Evolutionary conservation across 164 flowering plant species (phyloP).

Genomic region (Cinnamomum chago): DNA sequence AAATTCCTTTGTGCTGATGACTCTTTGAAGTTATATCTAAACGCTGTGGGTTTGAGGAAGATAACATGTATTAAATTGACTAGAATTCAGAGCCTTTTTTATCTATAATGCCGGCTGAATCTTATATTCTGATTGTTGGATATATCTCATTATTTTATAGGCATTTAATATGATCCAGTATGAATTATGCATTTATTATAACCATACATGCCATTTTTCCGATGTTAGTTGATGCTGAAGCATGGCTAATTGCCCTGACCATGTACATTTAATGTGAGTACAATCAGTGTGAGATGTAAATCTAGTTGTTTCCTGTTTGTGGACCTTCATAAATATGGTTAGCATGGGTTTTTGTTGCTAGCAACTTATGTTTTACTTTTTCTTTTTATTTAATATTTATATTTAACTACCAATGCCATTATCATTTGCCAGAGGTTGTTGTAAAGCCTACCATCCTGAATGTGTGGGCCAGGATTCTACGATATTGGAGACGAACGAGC

Average conservation of each 20-base stretch:
- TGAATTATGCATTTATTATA: not conserved
- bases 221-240: not conserved
- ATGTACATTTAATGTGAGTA: not conserved
- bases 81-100: too few species aligned
- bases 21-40: too few species aligned
- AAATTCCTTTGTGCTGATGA: too few species aligned
- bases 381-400: not conserved
- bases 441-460: conserved; percentile 59
- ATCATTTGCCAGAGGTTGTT: conserved; percentile 43
- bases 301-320: not conserved
- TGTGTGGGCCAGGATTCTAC: conserved; percentile 58
- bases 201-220: not conserved
- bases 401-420: not conserved
- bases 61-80: too few species aligned
- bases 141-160: not conserved
- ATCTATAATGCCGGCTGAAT: too few species aligned
- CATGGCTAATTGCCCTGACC: not conserved
- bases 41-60: too few species aligned
- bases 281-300: not conserved
- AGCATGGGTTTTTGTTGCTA: not conserved
- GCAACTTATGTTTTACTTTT: not conserved
- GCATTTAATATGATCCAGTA: not conserved
- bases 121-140: too few species aligned
- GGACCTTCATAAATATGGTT: not conserved
- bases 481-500: conserved; percentile 22